Base-by-base conservation (phyloP, 2,329 filamentous ascomycete genomes). In the Didymella keratinophila region DNA sequence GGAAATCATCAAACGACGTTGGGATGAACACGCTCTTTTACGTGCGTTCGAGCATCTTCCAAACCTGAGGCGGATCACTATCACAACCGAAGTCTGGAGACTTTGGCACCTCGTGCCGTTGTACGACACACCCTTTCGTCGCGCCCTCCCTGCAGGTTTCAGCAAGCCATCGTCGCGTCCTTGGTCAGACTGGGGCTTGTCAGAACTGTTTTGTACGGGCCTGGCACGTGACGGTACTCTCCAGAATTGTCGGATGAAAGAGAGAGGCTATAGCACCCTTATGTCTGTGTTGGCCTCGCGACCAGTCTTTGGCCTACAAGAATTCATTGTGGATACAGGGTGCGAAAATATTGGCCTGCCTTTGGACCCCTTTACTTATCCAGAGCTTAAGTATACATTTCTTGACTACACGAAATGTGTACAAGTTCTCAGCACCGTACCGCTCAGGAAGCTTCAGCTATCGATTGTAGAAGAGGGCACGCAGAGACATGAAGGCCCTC, bases 101-200 rank as follows among this genome's bases (percentile, higher is more conserved):
- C 64, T 64, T 11, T 64, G 68, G 42, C 56, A 75, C 0, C 72
- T 75, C n/a, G 47, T 55, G 0, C 80, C 79, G 0, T 56, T 73
- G 0, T 81, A 81, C 48, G 60, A 77, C 20, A 81, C 80, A 0
- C 80, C 80, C 1, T 78, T 78, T 65, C 78, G 80, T 28, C 77
- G 78, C 6, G 70, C 72, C 2, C 74, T 82, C 12, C 78, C 78
- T 0, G 45, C 57, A 2, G 76, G 76, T 4, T 79, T 82, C 36
- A 75, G 75, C 23, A 80, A 81, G 55, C 75, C 76, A 1, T 63
- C 78, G 10, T 72, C 76, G 1, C 70, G 68, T 16, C 71, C 73
- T 12, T 77, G 75, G 77, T 69, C 48, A 11, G 58, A 48, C 63
- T 55, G 49, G 63, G 56, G 46, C 62, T 58, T 52, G 64, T 61